Evolutionary conservation across 163 green algal genomes (phyloP).

Genomic region (Dunaliella salina): DNA sequence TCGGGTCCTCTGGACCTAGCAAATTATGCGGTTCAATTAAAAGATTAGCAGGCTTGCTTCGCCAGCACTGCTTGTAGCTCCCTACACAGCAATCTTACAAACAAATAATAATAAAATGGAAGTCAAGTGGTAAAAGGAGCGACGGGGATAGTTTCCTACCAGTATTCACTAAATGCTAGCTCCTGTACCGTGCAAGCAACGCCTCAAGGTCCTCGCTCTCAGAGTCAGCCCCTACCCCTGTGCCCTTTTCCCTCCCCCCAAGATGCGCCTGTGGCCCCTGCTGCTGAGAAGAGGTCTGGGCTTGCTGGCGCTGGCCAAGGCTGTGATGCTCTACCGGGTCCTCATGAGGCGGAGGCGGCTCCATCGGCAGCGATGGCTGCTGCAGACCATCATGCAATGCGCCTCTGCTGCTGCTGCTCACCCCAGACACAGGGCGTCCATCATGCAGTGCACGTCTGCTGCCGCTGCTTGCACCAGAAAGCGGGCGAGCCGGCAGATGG

Average conservation of each 20-base stretch:
- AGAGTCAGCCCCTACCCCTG: background rate
- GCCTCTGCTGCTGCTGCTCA: background rate
- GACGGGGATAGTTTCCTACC: no score
- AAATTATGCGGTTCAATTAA: no score
- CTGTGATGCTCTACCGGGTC: background rate
- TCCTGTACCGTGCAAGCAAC: slow-evolving; percentile 2
- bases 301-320: background rate
- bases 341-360: background rate
- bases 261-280: background rate
- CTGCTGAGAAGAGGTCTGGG: background rate
- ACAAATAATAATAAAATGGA: no score
- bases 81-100: no score
- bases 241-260: background rate
- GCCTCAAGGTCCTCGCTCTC: slow-evolving; percentile 6
- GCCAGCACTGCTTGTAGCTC: no score
- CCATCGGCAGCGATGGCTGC: no score
- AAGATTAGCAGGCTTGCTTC: no score
- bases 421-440: background rate
- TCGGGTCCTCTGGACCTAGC: no score
- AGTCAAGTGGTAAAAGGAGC: no score
- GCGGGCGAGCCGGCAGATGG: background rate
- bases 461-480: background rate
- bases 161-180: background rate
- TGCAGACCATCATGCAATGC: no score
- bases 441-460: background rate